These are phyloP conservation scores for Bjerkandera adusta DNA, from an alignment of 1,284 basidiomycete genomes.

Conservation along the genomic window DNA sequence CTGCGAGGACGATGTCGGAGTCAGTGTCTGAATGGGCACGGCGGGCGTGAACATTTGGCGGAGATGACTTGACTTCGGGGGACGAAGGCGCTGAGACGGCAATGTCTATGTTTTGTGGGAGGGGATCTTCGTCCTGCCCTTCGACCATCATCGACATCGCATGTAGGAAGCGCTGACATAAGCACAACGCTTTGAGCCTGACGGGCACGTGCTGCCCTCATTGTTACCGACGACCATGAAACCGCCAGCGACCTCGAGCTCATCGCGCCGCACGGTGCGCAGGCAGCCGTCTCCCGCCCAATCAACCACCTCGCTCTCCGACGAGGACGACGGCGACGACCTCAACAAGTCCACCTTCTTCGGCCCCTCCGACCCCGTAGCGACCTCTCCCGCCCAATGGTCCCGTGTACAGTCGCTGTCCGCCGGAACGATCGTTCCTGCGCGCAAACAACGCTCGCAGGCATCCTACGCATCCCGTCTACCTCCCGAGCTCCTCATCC, in stretches of 20 bases:
- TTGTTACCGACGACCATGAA: constrained; percentile 20
- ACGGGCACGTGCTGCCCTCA: constrained; percentile 15
- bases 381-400: constrained; percentile 67
- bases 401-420: constrained; percentile 34
- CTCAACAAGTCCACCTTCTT: constrained; percentile 51
- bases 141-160: constrained; percentile 7
- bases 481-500: constrained; percentile 91
- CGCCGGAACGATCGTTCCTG: constrained; percentile 23
- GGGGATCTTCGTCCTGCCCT: constrained; percentile 4
- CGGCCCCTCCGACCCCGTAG: constrained; percentile 37
- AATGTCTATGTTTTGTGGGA: constrained; percentile 15
- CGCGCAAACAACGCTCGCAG: no score
- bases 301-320: constrained; percentile 53
- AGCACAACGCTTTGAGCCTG: constrained; percentile 2
- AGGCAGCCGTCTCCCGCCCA: constrained; percentile 56
- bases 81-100: constrained; percentile 28
- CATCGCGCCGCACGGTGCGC: constrained; percentile 37
- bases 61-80: constrained; percentile 18
- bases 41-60: constrained; percentile 8
- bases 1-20: background rate
- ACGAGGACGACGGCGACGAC: constrained; percentile 68
- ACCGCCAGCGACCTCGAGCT: constrained; percentile 14
- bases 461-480: constrained; percentile 56
- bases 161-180: constrained; percentile 14
- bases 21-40: constrained; percentile 2